Percentiles rank a stretch among this genome's conserved stretches.
These are phyloP conservation scores for Cryptosporidium xiaoi DNA, from an alignment of 169 alveolate genomes.

Conservation along the genomic window DNA sequence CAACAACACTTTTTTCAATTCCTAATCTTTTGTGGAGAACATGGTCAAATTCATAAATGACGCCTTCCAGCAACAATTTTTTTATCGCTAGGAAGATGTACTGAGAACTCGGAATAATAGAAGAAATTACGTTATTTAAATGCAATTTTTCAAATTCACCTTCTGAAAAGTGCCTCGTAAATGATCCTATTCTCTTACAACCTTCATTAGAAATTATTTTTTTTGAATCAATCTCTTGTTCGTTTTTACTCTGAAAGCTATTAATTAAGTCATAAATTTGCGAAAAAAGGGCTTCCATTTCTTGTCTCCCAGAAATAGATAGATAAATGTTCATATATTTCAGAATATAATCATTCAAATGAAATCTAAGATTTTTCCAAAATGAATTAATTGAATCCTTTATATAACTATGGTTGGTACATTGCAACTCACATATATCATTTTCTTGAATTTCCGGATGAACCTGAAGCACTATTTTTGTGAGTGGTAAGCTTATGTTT, in stretches of 20 bases:
- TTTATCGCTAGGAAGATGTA: constrained; percentile 36
- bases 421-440: constrained; percentile 36
- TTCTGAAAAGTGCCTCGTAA: not conserved
- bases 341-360: constrained; percentile 36
- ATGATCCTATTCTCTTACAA: not conserved
- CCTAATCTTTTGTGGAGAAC: constrained; percentile 31
- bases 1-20: constrained; percentile 22
- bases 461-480: constrained; percentile 61
- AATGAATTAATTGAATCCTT: constrained; percentile 34
- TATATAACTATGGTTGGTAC: constrained; percentile 26
- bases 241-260: not conserved
- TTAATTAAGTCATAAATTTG: not conserved
- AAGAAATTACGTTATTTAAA: constrained; percentile 9
- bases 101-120: constrained; percentile 28
- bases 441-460: constrained; percentile 62
- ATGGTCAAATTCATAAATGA: constrained; percentile 55
- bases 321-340: constrained; percentile 38
- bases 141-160: constrained; percentile 15
- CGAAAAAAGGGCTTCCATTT: constrained; percentile 56
- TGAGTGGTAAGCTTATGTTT: constrained; percentile 53
- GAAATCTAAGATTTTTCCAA: constrained; percentile 39
- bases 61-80: constrained; percentile 23
- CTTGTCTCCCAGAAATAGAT: constrained; percentile 41
- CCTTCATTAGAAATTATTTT: not conserved
- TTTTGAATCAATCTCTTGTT: not conserved